Conservation (phyloP, 1,284 basidiomycete species). For the Cryptococcus sp. region DNA sequence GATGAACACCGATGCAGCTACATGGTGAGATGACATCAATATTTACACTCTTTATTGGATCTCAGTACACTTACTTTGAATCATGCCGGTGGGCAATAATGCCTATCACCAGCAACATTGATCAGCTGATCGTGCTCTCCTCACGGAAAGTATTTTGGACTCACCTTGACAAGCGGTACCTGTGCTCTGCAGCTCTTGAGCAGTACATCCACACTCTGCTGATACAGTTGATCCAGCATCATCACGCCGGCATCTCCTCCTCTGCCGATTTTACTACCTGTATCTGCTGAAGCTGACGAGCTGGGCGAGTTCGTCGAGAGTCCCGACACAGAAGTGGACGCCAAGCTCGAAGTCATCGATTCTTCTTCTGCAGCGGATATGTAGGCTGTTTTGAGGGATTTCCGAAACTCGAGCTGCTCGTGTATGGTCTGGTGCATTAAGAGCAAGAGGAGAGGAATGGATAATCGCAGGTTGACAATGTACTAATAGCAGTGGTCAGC, state of each 20-base stretch:
- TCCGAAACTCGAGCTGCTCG: constrained; percentile 34
- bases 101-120: constrained; percentile 10
- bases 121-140: not conserved
- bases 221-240: constrained; percentile 27
- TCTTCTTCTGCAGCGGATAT: constrained; percentile 17
- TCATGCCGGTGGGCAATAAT: constrained; percentile 31
- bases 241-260: constrained; percentile 12
- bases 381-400: constrained; percentile 22
- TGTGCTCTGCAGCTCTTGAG: constrained; percentile 28
- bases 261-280: not conserved
- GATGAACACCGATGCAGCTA: constrained; percentile 31
- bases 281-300: not conserved
- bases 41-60: not conserved
- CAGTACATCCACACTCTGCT: constrained; percentile 35
- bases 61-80: constrained; percentile 26
- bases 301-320: constrained; percentile 1
- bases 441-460: constrained; percentile 31
- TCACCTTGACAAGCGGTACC: constrained; percentile 28
- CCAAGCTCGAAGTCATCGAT: not conserved
- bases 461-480: constrained; percentile 30
- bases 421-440: constrained; percentile 32
- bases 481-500: constrained; percentile 8
- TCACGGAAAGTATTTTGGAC: not conserved
- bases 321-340: not conserved
- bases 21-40: not conserved